Conservation (phyloP, 257 asterid species). For the Mitragyna speciosa region DNA sequence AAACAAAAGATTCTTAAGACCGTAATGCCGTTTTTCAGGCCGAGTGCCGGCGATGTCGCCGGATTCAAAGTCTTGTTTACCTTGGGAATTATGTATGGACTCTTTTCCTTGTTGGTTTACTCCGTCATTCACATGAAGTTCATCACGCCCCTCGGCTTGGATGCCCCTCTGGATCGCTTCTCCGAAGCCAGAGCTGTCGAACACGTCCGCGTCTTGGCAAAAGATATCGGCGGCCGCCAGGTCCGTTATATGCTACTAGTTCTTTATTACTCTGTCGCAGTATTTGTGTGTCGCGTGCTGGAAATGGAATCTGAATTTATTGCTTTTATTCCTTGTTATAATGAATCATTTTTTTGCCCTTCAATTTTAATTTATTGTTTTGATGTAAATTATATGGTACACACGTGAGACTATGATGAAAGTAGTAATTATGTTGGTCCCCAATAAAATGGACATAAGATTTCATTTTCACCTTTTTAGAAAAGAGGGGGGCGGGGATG, state of each 20-base stretch:
- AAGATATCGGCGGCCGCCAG: slow-evolving; percentile 96
- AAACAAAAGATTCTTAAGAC: no score
- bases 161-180: slow-evolving; percentile 86
- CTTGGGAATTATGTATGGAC: slow-evolving; percentile 55
- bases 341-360: neutral
- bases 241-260: slow-evolving; percentile 25
- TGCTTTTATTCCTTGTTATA: neutral
- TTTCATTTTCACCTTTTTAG: no score
- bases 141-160: slow-evolving; percentile 69
- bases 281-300: neutral
- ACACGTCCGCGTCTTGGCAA: slow-evolving; percentile 86
- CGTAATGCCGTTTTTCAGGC: slow-evolving; percentile 51
- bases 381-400: neutral
- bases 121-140: slow-evolving; percentile 67
- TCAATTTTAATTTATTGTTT: neutral
- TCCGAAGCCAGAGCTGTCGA: slow-evolving; percentile 90
- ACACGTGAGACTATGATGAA: neutral
- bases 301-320: neutral
- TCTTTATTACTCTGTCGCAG: no score
- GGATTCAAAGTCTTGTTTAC: slow-evolving; percentile 64
- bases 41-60: slow-evolving; percentile 60
- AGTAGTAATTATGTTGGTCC: neutral
- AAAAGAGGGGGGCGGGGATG: no score
- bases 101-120: slow-evolving; percentile 47
- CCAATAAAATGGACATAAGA: neutral